Percentiles rank a stretch among this genome's conserved stretches.
phyloP scores from a whole-genome alignment of 2,329 filamentous ascomycete species.

The Talaromyces albobiverticillius region DNA sequence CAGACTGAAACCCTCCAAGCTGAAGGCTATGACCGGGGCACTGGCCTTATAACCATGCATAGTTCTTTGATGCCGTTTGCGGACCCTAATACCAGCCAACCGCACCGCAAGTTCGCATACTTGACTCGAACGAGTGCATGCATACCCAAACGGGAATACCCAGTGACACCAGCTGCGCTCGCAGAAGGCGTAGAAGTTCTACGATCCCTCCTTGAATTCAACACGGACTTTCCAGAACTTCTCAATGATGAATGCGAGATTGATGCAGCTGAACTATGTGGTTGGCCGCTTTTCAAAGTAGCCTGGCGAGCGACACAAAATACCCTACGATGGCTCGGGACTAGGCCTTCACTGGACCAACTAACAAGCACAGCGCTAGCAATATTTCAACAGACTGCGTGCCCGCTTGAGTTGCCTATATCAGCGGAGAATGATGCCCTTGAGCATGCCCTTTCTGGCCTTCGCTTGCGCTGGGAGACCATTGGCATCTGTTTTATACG shows the following conservation, averaged over 20 bases:
- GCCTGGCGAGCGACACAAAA: neutral
- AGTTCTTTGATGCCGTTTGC: neutral
- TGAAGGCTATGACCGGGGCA: neutral
- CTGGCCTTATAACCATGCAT: neutral
- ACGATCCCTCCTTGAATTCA: neutral
- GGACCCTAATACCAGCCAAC: neutral
- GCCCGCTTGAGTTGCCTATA: neutral
- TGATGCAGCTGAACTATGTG: neutral
- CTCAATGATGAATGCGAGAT: neutral
- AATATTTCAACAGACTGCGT: conserved; percentile 4
- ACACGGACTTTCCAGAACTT: neutral
- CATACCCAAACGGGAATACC: neutral
- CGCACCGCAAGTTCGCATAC: neutral
- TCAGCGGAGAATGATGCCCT: neutral
- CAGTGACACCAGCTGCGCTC: neutral
- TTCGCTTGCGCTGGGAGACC: neutral
- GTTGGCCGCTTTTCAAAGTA: neutral
- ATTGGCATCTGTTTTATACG: conserved; percentile 1
- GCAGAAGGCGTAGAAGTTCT: conserved; percentile 1
- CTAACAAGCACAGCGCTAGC: neutral
- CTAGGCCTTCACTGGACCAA: neutral
- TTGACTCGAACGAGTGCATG: neutral
- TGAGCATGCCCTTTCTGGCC: neutral
- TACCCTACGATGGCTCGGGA: neutral
- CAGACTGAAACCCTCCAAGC: neutral